Evolutionary conservation across 345 rosid genomes (phyloP).

Genomic region (Eucalyptus tenuipes): DNA sequence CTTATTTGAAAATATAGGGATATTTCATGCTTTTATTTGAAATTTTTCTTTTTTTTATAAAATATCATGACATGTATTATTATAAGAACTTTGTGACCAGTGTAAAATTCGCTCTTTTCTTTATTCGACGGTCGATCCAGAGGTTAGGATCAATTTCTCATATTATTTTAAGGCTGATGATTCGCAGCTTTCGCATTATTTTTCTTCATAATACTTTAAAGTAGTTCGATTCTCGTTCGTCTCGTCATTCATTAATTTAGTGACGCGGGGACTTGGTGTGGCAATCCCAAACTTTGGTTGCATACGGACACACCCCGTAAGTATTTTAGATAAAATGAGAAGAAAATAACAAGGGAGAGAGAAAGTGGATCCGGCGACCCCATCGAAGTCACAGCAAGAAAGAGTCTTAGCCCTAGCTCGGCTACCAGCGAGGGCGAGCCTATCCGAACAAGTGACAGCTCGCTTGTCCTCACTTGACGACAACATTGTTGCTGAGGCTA

Average conservation of each 20-base stretch:
- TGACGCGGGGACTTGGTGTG: fast-evolving
- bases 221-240: not conserved
- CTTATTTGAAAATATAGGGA: fast-evolving
- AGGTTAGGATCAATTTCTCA: not conserved
- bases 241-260: not conserved
- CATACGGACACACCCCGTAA: not conserved
- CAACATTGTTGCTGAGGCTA: fast-evolving
- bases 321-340: not conserved
- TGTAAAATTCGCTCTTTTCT: too few species aligned
- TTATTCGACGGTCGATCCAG: not conserved
- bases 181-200: not conserved
- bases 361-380: fast-evolving
- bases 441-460: not conserved
- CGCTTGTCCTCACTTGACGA: not conserved
- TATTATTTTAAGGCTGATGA: not conserved
- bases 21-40: fast-evolving
- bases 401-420: not conserved
- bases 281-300: not conserved
- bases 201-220: not conserved
- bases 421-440: fast-evolving
- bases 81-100: not conserved
- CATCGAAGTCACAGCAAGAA: fast-evolving
- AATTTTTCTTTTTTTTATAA: not conserved
- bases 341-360: fast-evolving
- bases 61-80: not conserved